Evolutionary conservation across 2,329 filamentous ascomycete genomes (phyloP), one percentile per base, ranked within the genome.

Genomic region (Trichophyton verrucosum): DNA sequence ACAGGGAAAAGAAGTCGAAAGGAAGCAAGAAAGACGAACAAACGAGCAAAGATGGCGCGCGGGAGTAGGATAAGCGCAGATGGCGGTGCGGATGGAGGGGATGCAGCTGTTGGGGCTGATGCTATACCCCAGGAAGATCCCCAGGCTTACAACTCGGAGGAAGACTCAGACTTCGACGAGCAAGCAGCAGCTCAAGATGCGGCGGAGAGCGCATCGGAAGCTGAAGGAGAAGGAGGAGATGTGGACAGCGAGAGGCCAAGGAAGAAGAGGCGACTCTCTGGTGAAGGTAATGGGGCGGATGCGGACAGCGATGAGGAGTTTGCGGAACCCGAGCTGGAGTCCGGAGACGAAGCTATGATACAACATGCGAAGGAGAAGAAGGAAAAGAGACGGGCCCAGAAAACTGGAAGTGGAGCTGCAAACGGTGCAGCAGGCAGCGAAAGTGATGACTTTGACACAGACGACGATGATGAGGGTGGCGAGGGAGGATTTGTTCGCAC

Each of bases 331-430:
- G 77, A 76, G 42, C 69, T 82, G 3, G 78, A 82, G 61, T 82
- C 81, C 7, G 81, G 81, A 2, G 81, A 83, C 65, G 81, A 83
- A 65, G 77, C 72, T 6, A 82, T 78, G n/a, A 81, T 83, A 47
- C 72, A 72, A 60, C 80, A 78, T 63, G 76, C 74, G 15, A 75
- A 74, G 61, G 69, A 71, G 58, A 76, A 69, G 65, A 71, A 68
- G 61, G 61, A 68, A 61, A 79, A 75, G 64, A 70, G 70, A 46
- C 74, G 73, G 66, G 74, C 72, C 59, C 68, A 68, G 47, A 71
- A 69, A 57, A 72, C 69, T 58, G 59, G 62, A 6, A 68, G 66
- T 55, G 70, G 66, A 22, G 65, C 60, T 9, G 72, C 71, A 17
- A 67, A 73, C 49, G 71, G 77, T 57, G 69, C 75, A 62, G 70